Conservation (phyloP, 2,329 filamentous ascomycete species). For the Fusarium transvaalense region DNA sequence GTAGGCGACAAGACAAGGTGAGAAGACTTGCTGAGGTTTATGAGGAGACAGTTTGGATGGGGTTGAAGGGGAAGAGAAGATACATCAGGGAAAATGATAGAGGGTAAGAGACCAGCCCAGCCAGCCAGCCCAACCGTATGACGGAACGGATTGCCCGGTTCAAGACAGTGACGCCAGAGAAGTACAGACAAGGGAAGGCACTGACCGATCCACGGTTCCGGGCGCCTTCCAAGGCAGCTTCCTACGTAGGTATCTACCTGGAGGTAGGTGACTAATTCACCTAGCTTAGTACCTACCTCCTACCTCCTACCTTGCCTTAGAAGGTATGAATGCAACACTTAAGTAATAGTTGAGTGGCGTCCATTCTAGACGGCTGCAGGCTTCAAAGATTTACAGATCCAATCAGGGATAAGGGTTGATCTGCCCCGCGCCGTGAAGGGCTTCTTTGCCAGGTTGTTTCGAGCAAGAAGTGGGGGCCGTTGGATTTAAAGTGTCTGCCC, state of each 20-base stretch:
- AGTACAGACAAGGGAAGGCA: slow-evolving; percentile 29
- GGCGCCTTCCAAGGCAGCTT: slow-evolving; percentile 36
- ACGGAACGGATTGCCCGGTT: slow-evolving; percentile 40
- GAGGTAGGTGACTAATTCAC: too few species aligned
- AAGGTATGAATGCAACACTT: slow-evolving; percentile 19
- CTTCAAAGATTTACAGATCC: slow-evolving; percentile 18
- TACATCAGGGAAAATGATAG: slow-evolving; percentile 14
- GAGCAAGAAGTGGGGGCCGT: slow-evolving; percentile 24
- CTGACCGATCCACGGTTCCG: slow-evolving; percentile 29
- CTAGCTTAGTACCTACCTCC: too few species aligned
- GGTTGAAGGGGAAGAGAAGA: slow-evolving; percentile 19
- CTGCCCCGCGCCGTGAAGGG: slow-evolving; percentile 33
- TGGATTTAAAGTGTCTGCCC: slow-evolving; percentile 20
- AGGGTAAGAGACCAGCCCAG: background rate
- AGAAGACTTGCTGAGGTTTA: background rate
- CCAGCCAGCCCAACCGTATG: slow-evolving; percentile 3
- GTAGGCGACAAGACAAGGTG: background rate
- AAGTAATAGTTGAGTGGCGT: slow-evolving; percentile 28
- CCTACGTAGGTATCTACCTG: background rate
- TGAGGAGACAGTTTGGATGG: background rate
- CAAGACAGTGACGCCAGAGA: slow-evolving; percentile 36
- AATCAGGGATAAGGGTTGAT: slow-evolving; percentile 19
- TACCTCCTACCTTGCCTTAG: background rate
- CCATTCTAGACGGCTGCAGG: slow-evolving; percentile 3
- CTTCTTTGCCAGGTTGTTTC: slow-evolving; percentile 11